Percentiles rank a stretch among this genome's conserved stretches.
Evolutionary conservation across 257 asterid genomes (phyloP).

Genomic region (Lavandula angustifolia): DNA sequence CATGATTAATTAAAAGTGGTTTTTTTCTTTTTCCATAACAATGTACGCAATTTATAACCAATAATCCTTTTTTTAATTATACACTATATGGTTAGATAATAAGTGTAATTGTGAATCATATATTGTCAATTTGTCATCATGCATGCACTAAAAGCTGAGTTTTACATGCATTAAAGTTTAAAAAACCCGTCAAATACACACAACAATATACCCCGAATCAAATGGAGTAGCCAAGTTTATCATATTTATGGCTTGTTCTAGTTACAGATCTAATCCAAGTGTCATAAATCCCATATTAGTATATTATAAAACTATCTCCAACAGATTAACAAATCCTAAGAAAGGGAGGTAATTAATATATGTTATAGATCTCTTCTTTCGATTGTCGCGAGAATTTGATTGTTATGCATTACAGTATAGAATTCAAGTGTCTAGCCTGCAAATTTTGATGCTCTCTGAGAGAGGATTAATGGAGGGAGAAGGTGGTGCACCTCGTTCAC

Average conservation of each 20-base stretch:
- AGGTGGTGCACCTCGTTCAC: slow-evolving; percentile 58
- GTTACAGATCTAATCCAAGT: slow-evolving; percentile 39
- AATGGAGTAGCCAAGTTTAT: slow-evolving; percentile 46
- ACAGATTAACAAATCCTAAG: background rate
- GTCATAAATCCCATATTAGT: slow-evolving; percentile 9
- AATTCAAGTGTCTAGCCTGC: slow-evolving; percentile 44
- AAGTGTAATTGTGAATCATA: slow-evolving; percentile 20
- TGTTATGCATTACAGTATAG: slow-evolving; percentile 28
- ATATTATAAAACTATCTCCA: background rate
- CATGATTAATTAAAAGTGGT: slow-evolving; percentile 18
- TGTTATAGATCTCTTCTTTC: too few species aligned
- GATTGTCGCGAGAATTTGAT: too few species aligned
- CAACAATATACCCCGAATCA: slow-evolving; percentile 49
- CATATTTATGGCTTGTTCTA: slow-evolving; percentile 42
- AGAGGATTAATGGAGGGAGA: slow-evolving; percentile 68
- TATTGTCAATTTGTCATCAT: slow-evolving; percentile 34
- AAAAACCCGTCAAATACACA: slow-evolving; percentile 56
- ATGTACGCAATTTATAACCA: slow-evolving; percentile 19
- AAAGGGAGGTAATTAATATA: too few species aligned
- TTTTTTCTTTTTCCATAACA: slow-evolving; percentile 20
- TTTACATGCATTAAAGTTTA: slow-evolving; percentile 31
- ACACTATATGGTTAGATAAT: background rate
- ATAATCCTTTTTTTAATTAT: slow-evolving; percentile 9
- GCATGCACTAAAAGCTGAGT: slow-evolving; percentile 31
- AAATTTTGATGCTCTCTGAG: slow-evolving; percentile 40